Evolutionary conservation across 1,139 yeast genomes (phyloP).

Genomic region (Yamadazyma dushanensis): DNA sequence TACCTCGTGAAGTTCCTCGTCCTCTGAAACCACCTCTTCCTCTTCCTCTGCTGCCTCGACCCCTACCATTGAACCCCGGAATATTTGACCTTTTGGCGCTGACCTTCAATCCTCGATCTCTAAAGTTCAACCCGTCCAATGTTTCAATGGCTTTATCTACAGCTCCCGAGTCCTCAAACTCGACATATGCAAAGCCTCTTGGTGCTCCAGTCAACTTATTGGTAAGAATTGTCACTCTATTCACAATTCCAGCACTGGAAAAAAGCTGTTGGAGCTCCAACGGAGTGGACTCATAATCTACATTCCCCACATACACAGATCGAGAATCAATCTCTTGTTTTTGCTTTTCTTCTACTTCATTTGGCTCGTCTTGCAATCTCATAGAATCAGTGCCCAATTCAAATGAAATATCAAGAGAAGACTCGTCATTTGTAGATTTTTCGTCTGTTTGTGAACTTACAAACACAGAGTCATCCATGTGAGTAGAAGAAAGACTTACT

Average conservation of each 20-base stretch:
- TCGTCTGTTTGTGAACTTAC: neutral
- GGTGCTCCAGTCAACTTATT: constrained; percentile 78
- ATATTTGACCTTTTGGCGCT: constrained; percentile 76
- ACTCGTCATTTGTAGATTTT: too few relatives aligned
- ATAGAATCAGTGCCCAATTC: too few relatives aligned
- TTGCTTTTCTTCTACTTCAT: constrained; percentile 19
- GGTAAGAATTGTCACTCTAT: constrained; percentile 77
- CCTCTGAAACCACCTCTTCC: constrained; percentile 6
- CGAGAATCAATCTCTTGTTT: constrained; percentile 62
- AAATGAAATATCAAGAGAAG: too few relatives aligned
- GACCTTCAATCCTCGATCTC: constrained; percentile 71
- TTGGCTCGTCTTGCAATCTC: neutral
- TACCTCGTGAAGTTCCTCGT: constrained; percentile 10
- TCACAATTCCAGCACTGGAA: constrained; percentile 70
- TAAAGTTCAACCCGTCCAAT: constrained; percentile 63
- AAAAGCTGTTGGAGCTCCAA: constrained; percentile 80
- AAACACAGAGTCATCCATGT: neutral
- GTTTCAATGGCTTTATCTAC: constrained; percentile 64
- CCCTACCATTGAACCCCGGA: constrained; percentile 43
- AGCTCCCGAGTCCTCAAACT: constrained; percentile 62
- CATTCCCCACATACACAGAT: constrained; percentile 85
- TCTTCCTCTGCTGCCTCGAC: constrained; percentile 6
- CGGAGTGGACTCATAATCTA: constrained; percentile 78
- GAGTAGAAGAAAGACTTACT: neutral
- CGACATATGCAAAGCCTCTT: constrained; percentile 84